These are phyloP conservation scores for Triticum dicoccoides DNA, from an alignment of 176 grass and related monocot species.

Conservation along the genomic window DNA sequence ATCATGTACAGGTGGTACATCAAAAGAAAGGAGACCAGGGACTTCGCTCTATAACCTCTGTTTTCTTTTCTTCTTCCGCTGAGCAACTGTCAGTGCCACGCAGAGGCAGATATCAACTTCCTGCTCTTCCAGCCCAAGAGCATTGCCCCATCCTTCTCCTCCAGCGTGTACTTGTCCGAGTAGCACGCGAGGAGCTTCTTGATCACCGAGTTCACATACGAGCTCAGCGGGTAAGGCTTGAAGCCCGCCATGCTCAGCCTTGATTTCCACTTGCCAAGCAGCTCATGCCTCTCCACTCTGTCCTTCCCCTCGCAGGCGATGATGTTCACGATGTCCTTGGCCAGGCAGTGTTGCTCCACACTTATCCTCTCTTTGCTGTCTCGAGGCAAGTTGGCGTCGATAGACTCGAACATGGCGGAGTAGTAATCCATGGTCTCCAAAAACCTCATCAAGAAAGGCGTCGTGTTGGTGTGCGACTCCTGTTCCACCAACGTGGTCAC, in stretches of 20 bases:
- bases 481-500: constrained; percentile 93
- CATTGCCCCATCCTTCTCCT: constrained; percentile 79
- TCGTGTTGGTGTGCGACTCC: constrained; percentile 96
- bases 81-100: constrained; percentile 67
- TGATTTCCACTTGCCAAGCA: constrained; percentile 92
- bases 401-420: constrained; percentile 90
- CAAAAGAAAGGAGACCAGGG: constrained; percentile 28
- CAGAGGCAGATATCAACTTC: constrained; percentile 94
- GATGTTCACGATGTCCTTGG: constrained; percentile 96
- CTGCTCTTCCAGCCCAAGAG: constrained; percentile 92
- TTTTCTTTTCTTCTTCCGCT: constrained; percentile 18
- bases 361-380: constrained; percentile 83
- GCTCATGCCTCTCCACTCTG: constrained; percentile 84
- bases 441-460: constrained; percentile 82
- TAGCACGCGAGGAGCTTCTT: constrained; percentile 77
- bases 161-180: constrained; percentile 82
- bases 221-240: constrained; percentile 76
- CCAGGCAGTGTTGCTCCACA: constrained; percentile 93
- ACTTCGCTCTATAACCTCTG: constrained; percentile 28
- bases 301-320: constrained; percentile 92
- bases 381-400: constrained; percentile 61
- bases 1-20: constrained; percentile 49
- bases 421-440: constrained; percentile 88
- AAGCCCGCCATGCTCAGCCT: constrained; percentile 96
- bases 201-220: constrained; percentile 92